Evolutionary conservation across 2,329 filamentous ascomycete genomes (phyloP).

Genomic region (Zymoseptoria ardabiliae): DNA sequence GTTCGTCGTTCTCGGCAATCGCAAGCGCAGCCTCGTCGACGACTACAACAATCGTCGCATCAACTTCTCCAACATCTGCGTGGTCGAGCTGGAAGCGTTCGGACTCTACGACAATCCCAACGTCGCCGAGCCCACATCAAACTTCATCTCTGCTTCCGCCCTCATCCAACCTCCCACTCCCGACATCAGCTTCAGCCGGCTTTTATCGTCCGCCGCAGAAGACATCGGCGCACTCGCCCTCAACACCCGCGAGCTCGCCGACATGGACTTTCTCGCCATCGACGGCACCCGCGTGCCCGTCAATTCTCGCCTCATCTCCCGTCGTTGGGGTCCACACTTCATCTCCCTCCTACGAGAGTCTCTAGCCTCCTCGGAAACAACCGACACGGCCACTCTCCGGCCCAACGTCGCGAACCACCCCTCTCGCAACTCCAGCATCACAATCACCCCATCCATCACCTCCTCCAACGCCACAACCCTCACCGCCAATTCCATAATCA

Average conservation of each 20-base stretch:
- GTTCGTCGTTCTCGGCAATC: conserved; percentile 90
- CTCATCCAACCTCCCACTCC: conserved; percentile 33
- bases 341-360: conserved; percentile 83
- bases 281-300: conserved; percentile 87
- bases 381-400: conserved; percentile 68
- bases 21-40: conserved; percentile 87
- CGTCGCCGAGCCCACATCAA: conserved; percentile 67
- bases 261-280: conserved; percentile 94
- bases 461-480: conserved; percentile 39
- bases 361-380: conserved; percentile 55
- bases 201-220: conserved; percentile 69
- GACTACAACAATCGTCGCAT: conserved; percentile 97
- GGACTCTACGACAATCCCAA: conserved; percentile 94
- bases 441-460: conserved; percentile 65
- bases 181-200: conserved; percentile 64
- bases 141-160: conserved; percentile 76
- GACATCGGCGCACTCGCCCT: conserved; percentile 78
- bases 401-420: conserved; percentile 47
- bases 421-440: conserved; percentile 72
- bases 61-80: conserved; percentile 93
- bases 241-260: conserved; percentile 72
- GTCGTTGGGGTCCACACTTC: conserved; percentile 93
- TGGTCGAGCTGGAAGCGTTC: conserved; percentile 95
- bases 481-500: conserved; percentile 38
- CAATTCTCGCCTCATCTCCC: conserved; percentile 80